These are phyloP conservation scores for Rachicladosporium sp. DNA, from an alignment of 2,329 filamentous ascomycete species.

Conservation along the genomic window DNA sequence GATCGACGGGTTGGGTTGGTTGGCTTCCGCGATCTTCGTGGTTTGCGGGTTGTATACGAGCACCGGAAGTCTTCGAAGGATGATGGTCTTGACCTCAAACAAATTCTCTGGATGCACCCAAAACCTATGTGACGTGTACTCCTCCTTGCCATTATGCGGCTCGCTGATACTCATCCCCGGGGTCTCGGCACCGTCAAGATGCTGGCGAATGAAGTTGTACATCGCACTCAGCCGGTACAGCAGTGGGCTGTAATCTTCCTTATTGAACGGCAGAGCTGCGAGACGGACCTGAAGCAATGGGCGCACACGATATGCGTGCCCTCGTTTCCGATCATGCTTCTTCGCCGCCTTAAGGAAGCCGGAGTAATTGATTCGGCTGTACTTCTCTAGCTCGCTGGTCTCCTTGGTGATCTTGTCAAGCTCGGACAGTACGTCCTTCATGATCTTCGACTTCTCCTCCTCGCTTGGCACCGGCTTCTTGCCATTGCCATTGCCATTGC, in stretches of 20 bases:
- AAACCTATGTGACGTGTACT: constrained; percentile 34
- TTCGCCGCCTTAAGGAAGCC: constrained; percentile 97
- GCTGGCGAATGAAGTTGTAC: constrained; percentile 87
- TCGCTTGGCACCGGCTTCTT: constrained; percentile 26
- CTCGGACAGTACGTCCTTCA: constrained; percentile 64
- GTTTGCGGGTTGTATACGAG: constrained; percentile 86
- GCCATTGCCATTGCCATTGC: constrained; percentile 14
- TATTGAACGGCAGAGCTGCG: constrained; percentile 84
- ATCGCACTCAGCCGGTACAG: constrained; percentile 82
- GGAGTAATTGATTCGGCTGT: constrained; percentile 92
- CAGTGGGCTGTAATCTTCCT: constrained; percentile 82
- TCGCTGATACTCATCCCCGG: constrained; percentile 11
- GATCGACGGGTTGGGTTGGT: constrained; percentile 70
- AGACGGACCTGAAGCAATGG: constrained; percentile 85
- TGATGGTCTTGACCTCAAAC: constrained; percentile 91
- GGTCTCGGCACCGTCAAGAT: constrained; percentile 48
- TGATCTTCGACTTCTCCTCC: constrained; percentile 36
- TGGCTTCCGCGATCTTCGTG: constrained; percentile 67
- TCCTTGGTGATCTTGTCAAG: constrained; percentile 82
- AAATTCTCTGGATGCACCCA: constrained; percentile 96
- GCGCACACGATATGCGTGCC: constrained; percentile 72
- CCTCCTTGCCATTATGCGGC: constrained; percentile 12
- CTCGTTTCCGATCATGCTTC: constrained; percentile 94
- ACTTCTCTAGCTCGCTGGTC: constrained; percentile 86
- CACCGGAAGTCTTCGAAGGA: constrained; percentile 78